These are phyloP conservation scores for Amphichorda felina DNA, from an alignment of 2,329 filamentous ascomycete species.

Conservation along the genomic window DNA sequence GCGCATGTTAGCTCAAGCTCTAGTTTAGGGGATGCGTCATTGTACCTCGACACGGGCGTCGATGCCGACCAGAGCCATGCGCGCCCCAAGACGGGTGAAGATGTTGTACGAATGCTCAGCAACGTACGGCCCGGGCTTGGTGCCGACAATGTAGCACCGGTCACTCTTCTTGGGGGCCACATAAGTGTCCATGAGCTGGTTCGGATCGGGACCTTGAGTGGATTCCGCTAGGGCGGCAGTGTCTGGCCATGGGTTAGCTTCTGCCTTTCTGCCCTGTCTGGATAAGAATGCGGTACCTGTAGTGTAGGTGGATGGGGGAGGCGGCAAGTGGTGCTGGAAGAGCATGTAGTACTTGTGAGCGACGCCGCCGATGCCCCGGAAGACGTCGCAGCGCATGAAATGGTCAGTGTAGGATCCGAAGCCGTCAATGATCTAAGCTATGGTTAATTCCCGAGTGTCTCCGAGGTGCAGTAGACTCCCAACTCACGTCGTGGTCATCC, in stretches of 20 bases:
- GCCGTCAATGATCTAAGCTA: constrained; percentile 65
- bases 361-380: constrained; percentile 79
- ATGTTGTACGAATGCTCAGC: constrained; percentile 77
- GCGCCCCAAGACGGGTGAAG: constrained; percentile 71
- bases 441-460: constrained; percentile 3
- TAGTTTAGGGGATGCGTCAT: background rate
- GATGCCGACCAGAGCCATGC: constrained; percentile 75
- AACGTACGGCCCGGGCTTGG: constrained; percentile 78
- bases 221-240: constrained; percentile 10
- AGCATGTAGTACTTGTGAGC: constrained; percentile 98
- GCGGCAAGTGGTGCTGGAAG: constrained; percentile 89
- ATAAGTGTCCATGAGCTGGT: constrained; percentile 63
- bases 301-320: constrained; percentile 76
- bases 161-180: constrained; percentile 49
- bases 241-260: constrained; percentile 10
- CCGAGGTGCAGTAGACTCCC: constrained; percentile 7
- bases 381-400: constrained; percentile 88
- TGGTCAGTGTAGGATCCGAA: constrained; percentile 89
- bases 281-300: constrained; percentile 36
- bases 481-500: constrained; percentile 82
- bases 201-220: constrained; percentile 50
- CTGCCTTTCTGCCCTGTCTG: background rate
- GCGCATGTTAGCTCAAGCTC: constrained; percentile 10
- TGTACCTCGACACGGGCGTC: constrained; percentile 81
- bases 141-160: constrained; percentile 66